phyloP scores from a whole-genome alignment of 345 rosid species.

The Iberis pinnata region DNA sequence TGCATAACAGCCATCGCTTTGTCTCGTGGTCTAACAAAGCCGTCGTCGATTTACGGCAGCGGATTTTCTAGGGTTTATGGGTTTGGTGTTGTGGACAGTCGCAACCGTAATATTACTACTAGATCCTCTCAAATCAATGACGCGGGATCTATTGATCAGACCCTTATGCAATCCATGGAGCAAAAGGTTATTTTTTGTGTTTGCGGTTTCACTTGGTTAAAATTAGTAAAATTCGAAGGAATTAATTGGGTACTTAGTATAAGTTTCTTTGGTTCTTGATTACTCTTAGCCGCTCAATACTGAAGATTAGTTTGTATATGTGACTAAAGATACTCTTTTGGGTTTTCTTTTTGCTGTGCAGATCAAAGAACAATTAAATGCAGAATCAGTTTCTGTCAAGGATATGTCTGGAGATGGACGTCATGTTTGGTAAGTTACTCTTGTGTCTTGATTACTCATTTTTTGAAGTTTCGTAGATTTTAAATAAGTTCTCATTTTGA shows the following conservation, averaged over 20 bases:
- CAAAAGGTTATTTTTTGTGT: constrained; percentile 50
- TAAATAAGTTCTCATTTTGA: neutral
- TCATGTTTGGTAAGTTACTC: constrained; percentile 61
- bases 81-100: constrained; percentile 23
- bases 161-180: constrained; percentile 91
- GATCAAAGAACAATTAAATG: constrained; percentile 74
- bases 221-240: neutral
- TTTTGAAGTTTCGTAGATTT: neutral
- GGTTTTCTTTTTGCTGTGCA: constrained; percentile 19
- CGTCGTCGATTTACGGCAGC: constrained; percentile 22
- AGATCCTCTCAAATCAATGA: constrained; percentile 66
- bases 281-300: too few relatives aligned
- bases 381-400: constrained; percentile 70
- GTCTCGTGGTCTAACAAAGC: constrained; percentile 19
- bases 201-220: neutral
- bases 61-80: constrained; percentile 28
- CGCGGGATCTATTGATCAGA: constrained; percentile 75
- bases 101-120: constrained; percentile 36
- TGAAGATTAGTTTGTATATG: neutral
- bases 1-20: constrained; percentile 16
- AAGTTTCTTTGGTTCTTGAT: neutral
- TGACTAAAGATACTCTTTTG: neutral
- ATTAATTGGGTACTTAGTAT: too few relatives aligned
- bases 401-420: constrained; percentile 98
- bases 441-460: neutral